A percentile compares a stretch with the other conserved stretches of the same genome.
These are phyloP conservation scores for Phytophthora pinifolia DNA, from an alignment of 352 stramenopile species.

Conservation along the genomic window DNA sequence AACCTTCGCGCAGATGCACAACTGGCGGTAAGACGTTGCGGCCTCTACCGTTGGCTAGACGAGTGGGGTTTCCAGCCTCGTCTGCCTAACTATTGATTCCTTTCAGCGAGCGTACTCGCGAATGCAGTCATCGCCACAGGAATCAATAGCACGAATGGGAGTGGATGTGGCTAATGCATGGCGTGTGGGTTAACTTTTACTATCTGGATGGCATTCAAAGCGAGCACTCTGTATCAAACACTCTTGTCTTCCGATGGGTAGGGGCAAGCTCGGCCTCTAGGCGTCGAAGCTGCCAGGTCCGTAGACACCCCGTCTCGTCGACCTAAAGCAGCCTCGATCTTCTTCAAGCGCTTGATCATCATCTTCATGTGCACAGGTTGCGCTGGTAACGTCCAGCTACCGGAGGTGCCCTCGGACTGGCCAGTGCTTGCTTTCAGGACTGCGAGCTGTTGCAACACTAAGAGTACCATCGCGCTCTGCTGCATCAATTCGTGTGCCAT, in stretches of 20 bases:
- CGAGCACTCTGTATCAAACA: neutral
- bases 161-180: too few species aligned
- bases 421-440: slow-evolving; percentile 13
- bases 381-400: slow-evolving; percentile 32
- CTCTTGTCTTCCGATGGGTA: slow-evolving; percentile 8
- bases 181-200: too few species aligned
- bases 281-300: neutral
- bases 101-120: too few species aligned
- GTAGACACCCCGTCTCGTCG: slow-evolving; percentile 18
- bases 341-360: slow-evolving; percentile 43
- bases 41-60: slow-evolving; percentile 2
- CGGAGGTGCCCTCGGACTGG: neutral
- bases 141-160: too few species aligned
- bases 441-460: slow-evolving; percentile 47
- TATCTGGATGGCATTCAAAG: too few species aligned
- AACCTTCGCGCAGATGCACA: neutral
- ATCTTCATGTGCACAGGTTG: slow-evolving; percentile 54
- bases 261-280: slow-evolving; percentile 7
- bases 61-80: too few species aligned
- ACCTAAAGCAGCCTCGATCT: slow-evolving; percentile 25
- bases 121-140: too few species aligned
- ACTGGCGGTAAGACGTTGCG: neutral
- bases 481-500: slow-evolving; percentile 42
- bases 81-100: too few species aligned
- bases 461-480: slow-evolving; percentile 48